Percentiles rank a stretch among this genome's conserved stretches.
These are phyloP conservation scores for Teunomyces panamensis DNA, from an alignment of 805 yeast species.

Conservation along the genomic window DNA sequence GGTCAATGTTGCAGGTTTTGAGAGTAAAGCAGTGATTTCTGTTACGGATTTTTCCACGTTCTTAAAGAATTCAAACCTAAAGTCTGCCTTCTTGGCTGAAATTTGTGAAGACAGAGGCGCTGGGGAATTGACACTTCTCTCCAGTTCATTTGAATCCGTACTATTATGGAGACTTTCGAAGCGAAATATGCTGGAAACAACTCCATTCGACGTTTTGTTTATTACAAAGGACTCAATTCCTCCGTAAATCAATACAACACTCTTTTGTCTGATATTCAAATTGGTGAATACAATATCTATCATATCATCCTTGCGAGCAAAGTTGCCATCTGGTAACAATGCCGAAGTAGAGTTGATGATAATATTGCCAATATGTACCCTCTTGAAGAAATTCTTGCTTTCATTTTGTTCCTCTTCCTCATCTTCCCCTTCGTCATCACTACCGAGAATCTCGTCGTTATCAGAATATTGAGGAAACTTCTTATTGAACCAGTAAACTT, in stretches of 20 bases:
- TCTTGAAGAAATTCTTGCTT: constrained; percentile 28
- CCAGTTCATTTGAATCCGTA: not conserved
- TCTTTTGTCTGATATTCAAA: constrained; percentile 43
- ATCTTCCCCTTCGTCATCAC: constrained; percentile 9
- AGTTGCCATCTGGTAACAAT: constrained; percentile 36
- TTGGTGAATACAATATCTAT: constrained; percentile 23
- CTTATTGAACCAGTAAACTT: constrained; percentile 5
- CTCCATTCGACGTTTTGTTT: constrained; percentile 10
- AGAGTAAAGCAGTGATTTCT: constrained; percentile 41
- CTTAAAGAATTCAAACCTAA: constrained; percentile 49
- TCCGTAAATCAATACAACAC: constrained; percentile 44
- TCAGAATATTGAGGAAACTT: constrained; percentile 25
- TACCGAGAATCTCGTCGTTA: constrained; percentile 6
- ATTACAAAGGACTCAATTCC: constrained; percentile 38
- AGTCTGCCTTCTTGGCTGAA: constrained; percentile 38
- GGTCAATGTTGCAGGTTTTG: constrained; percentile 36
- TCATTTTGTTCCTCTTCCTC: constrained; percentile 14
- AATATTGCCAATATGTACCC: constrained; percentile 35
- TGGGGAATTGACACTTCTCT: not conserved
- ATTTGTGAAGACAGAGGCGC: not conserved
- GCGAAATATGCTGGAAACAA: constrained; percentile 1
- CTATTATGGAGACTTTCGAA: constrained; percentile 2
- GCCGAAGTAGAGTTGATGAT: constrained; percentile 48
- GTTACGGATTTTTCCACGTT: constrained; percentile 9
- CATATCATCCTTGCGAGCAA: constrained; percentile 31